Base-by-base conservation (phyloP, 164 flowering plant genomes). In the Piper betle region DNA sequence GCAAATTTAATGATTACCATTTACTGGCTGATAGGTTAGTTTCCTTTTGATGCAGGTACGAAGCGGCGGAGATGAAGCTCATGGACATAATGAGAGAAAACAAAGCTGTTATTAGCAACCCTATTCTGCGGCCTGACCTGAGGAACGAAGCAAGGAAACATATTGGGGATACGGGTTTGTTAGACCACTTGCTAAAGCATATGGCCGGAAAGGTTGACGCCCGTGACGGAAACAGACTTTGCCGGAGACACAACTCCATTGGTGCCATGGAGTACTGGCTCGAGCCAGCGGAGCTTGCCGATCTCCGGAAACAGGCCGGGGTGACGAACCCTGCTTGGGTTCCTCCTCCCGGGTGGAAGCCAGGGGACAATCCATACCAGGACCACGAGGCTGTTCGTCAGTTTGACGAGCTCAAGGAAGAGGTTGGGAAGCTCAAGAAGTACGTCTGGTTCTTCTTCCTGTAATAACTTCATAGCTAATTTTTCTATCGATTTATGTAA, bases 251-350 rank as follows among this genome's bases (percentile, higher is more conserved):
- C 71, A 93, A 87, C 67, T 76, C 92, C 0, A 85, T 86, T 6
- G 98, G 98, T 0, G 86, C 81, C 42, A 93, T 93, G 96, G 98
- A 93, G 76, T 93, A 93, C 40, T 92, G 97, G 97, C 64, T 92
- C 39, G 98, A 92, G 71, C 72, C 69, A 48, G 87, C 91, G 40
- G 86, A 86, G 53, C 71, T 90, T 55, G 71, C 81, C 17, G 62
- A 81, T 8, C 66, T 86, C 3, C 67, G 98, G 66, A 82, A 71
- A 66, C 80, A 83, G 20, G 98, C 94, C 39, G 97, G 97, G 2
- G 83, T 88, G 3, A 66, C 73, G 10, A 96, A 93, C 54, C 90
- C 92, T 53, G 87, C 75, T 55, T 93, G 97, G 98, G 75, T 59
- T 8, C 98, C 98, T n/a, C 94, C 92, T n/a, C 78, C 84, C 3